Evolutionary conservation across 768 basidiomycete genomes (phyloP).

Genomic region (Tylopilus intermedius): DNA sequence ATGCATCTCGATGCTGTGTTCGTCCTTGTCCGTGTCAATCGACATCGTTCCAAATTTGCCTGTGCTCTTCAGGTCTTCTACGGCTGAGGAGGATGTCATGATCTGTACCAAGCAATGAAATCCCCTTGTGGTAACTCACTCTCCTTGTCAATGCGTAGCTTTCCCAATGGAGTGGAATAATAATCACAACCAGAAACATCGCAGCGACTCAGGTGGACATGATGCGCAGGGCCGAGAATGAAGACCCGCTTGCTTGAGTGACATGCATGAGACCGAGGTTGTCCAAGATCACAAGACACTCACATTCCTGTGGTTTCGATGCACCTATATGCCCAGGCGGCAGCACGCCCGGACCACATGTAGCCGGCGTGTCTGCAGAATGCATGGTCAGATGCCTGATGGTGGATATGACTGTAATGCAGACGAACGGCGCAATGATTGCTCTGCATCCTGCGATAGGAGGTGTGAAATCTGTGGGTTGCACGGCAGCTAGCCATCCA

Average conservation of each 20-base stretch:
- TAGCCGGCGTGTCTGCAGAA: slow-evolving; percentile 86
- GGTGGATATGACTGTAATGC: neutral
- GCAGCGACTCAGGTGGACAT: slow-evolving; percentile 81
- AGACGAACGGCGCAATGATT: slow-evolving; percentile 89
- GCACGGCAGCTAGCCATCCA: slow-evolving; percentile 58
- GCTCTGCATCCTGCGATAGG: slow-evolving; percentile 74
- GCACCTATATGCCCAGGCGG: slow-evolving; percentile 93
- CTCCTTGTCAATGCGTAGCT: slow-evolving; percentile 69
- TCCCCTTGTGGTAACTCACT: slow-evolving; percentile 45
- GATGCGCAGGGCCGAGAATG: slow-evolving; percentile 94
- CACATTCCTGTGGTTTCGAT: slow-evolving; percentile 82
- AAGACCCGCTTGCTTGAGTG: slow-evolving; percentile 78
- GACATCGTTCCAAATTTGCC: slow-evolving; percentile 64
- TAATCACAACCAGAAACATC: slow-evolving; percentile 73
- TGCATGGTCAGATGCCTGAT: slow-evolving; percentile 5
- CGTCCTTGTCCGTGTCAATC: slow-evolving; percentile 73
- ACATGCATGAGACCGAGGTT: slow-evolving; percentile 5
- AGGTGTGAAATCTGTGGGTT: slow-evolving; percentile 49
- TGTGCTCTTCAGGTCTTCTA: slow-evolving; percentile 12
- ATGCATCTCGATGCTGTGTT: slow-evolving; percentile 98
- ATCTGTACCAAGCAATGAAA: neutral
- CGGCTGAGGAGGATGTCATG: slow-evolving; percentile 12
- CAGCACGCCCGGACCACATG: slow-evolving; percentile 87
- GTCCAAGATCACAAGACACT: slow-evolving; percentile 25
- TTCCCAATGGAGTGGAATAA: slow-evolving; percentile 85